phyloP scores from a whole-genome alignment of 2,329 filamentous ascomycete genomes.

The Ophiostoma himal-ulmi region DNA sequence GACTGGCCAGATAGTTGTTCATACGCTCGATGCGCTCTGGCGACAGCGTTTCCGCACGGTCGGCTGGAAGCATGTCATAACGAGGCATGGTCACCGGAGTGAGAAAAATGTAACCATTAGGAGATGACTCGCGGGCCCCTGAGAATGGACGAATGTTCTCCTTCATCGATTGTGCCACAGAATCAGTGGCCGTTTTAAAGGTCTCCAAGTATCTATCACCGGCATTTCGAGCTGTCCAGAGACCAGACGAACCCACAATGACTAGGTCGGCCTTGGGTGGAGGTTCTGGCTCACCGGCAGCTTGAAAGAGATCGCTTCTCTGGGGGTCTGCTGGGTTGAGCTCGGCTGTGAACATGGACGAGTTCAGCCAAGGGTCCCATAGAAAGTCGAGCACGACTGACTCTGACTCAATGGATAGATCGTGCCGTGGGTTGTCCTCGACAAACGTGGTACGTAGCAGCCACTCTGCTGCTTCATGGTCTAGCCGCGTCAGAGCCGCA shows the following conservation, averaged over 20 bases:
- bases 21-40: slow-evolving; percentile 46
- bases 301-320: slow-evolving; percentile 30
- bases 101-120: slow-evolving; percentile 29
- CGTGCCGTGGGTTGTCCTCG: slow-evolving; percentile 37
- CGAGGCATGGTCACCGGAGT: slow-evolving; percentile 39
- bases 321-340: slow-evolving; percentile 30
- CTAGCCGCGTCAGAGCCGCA: slow-evolving; percentile 47
- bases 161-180: slow-evolving; percentile 33
- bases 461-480: slow-evolving; percentile 36
- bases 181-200: slow-evolving; percentile 44
- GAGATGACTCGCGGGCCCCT: neutral
- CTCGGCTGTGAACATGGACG: slow-evolving; percentile 39
- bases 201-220: slow-evolving; percentile 40
- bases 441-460: slow-evolving; percentile 35
- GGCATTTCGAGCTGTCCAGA: slow-evolving; percentile 50
- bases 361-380: slow-evolving; percentile 59
- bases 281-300: slow-evolving; percentile 27
- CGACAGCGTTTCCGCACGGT: slow-evolving; percentile 40
- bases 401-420: slow-evolving; percentile 41
- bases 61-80: slow-evolving; percentile 40
- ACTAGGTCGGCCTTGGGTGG: slow-evolving; percentile 41
- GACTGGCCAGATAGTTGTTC: slow-evolving; percentile 45
- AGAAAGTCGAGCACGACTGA: slow-evolving; percentile 50
- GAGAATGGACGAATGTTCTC: neutral
- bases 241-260: slow-evolving; percentile 48